Percentiles rank a stretch among this genome's conserved stretches.
Conservation (phyloP, 805 yeast genomes). For the Candida coleopterorum region DNA sequence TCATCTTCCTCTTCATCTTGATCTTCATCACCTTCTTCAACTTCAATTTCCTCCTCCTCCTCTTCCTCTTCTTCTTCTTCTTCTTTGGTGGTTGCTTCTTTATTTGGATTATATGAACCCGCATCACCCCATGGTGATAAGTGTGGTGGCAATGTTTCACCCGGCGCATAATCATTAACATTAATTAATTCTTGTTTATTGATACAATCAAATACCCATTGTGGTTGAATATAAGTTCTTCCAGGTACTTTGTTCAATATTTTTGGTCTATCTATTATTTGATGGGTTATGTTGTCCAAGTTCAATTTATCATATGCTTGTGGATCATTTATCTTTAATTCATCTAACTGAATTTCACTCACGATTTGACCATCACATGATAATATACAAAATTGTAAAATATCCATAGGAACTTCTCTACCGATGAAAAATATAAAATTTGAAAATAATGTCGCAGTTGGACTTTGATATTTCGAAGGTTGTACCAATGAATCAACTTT, state of each 20-base stretch:
- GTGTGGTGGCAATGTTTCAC: constrained; percentile 94
- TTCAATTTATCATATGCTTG: constrained; percentile 47
- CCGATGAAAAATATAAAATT: constrained; percentile 82
- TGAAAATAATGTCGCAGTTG: constrained; percentile 63
- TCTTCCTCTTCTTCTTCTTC: constrained; percentile 47
- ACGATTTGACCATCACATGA: constrained; percentile 83
- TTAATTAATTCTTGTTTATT: constrained; percentile 73
- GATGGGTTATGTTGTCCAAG: constrained; percentile 78
- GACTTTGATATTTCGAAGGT: constrained; percentile 50
- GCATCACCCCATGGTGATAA: constrained; percentile 99
- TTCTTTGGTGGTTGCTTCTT: constrained; percentile 40
- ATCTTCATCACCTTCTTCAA: constrained; percentile 47
- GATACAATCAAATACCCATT: constrained; percentile 92
- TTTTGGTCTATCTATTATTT: constrained; percentile 89
- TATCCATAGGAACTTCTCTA: constrained; percentile 92
- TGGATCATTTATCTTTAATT: constrained; percentile 48
- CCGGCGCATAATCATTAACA: constrained; percentile 84
- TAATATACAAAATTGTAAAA: constrained; percentile 79
- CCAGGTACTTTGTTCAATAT: constrained; percentile 75
- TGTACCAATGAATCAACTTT: constrained; percentile 74
- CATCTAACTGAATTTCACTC: constrained; percentile 85
- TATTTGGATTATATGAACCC: constrained; percentile 82
- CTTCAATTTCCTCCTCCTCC: constrained; percentile 37
- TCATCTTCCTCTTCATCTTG: constrained; percentile 46
- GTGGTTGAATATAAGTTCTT: constrained; percentile 93